Conservation (phyloP, 2,329 filamentous ascomycete genomes). For the Xylariales sp. region DNA sequence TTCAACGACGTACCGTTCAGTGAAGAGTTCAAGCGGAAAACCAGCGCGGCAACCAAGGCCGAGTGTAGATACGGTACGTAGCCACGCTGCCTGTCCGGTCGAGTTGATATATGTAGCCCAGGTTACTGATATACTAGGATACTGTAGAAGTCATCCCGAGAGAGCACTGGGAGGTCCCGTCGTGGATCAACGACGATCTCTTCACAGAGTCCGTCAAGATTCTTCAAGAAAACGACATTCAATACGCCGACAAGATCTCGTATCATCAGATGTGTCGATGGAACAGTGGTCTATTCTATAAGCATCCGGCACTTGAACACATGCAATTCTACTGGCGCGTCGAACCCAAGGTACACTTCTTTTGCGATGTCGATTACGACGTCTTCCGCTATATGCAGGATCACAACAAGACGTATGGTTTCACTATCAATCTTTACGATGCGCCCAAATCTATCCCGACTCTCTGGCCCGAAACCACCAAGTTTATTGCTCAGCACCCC, state of each 20-base stretch:
- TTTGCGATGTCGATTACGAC: constrained; percentile 98
- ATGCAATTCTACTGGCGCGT: constrained; percentile 97
- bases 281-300: constrained; percentile 98
- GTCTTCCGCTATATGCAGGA: constrained; percentile 98
- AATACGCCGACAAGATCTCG: constrained; percentile 83
- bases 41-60: constrained; percentile 78
- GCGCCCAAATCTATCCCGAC: constrained; percentile 79
- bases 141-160: constrained; percentile 76
- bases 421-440: constrained; percentile 97
- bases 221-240: constrained; percentile 78
- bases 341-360: constrained; percentile 97
- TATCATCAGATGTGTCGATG: constrained; percentile 99
- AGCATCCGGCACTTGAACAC: constrained; percentile 80
- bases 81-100: no score
- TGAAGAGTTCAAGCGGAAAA: constrained; percentile 85
- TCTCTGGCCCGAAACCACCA: constrained; percentile 92
- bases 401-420: constrained; percentile 98
- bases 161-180: constrained; percentile 89
- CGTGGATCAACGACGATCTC: constrained; percentile 87
- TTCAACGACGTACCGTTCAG: constrained; percentile 95
- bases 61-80: constrained; percentile 74
- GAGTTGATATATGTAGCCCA: no score
- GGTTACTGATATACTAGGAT: no score
- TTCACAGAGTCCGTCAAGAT: constrained; percentile 81
- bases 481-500: constrained; percentile 82